phyloP scores from a whole-genome alignment of 352 stramenopile species.

The Saprolegnia diclina region DNA sequence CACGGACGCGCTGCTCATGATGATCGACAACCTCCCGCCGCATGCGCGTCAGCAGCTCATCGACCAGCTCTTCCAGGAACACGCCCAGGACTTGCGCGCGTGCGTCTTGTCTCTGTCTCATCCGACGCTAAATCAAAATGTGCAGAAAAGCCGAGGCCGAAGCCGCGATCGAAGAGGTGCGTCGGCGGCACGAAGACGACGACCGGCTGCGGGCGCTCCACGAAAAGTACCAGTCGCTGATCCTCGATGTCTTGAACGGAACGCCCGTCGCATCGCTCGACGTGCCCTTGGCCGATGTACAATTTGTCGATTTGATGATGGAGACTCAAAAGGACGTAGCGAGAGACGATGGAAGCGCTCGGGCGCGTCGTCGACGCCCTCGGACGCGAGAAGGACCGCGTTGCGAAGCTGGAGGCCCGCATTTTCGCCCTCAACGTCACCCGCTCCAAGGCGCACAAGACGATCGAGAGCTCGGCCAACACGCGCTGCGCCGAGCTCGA shows the following conservation, averaged over 20 bases:
- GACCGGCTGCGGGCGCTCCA: background rate
- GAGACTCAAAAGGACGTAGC: background rate
- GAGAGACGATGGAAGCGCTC: slow-evolving; percentile 19
- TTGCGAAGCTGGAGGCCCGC: slow-evolving; percentile 18
- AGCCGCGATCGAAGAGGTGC: background rate
- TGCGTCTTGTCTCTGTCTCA: slow-evolving; percentile 12
- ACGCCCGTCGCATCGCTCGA: slow-evolving; percentile 5
- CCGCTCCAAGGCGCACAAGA: slow-evolving; percentile 8
- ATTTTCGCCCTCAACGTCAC: slow-evolving; percentile 19
- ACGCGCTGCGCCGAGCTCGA: slow-evolving; percentile 17
- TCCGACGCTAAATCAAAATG: background rate
- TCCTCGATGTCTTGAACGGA: slow-evolving; percentile 22
- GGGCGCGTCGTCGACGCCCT: slow-evolving; percentile 12
- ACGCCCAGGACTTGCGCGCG: slow-evolving; percentile 9
- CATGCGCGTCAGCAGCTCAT: background rate
- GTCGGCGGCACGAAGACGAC: slow-evolving; percentile 9
- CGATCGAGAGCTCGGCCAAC: background rate
- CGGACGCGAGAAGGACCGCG: slow-evolving; percentile 20
- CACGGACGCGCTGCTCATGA: background rate
- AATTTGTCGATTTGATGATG: background rate
- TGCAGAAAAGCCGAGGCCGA: background rate
- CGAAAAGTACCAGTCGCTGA: slow-evolving; percentile 15
- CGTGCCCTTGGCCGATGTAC: slow-evolving; percentile 9
- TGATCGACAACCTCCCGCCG: slow-evolving; percentile 6
- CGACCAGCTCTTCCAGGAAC: slow-evolving; percentile 7